Conservation (phyloP, 371 early-diverging fungal species). For the Mucor indicus region DNA sequence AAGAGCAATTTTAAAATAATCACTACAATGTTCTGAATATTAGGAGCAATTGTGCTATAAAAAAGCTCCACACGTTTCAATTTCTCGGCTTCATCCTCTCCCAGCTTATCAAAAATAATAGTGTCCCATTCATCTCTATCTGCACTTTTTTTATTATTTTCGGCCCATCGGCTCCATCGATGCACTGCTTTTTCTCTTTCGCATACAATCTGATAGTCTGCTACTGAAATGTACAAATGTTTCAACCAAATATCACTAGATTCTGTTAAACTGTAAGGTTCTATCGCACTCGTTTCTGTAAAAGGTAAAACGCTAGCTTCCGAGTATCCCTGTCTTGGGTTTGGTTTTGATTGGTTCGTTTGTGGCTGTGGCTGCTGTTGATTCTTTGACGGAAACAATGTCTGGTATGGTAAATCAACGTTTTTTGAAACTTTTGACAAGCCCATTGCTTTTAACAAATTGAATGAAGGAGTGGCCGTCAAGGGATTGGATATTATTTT, state of each 20-base stretch:
- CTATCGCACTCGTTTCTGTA: slow-evolving; percentile 28
- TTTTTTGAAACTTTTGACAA: slow-evolving; percentile 22
- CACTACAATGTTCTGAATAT: slow-evolving; percentile 48
- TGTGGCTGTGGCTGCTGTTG: neutral
- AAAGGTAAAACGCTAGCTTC: slow-evolving; percentile 33
- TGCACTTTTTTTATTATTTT: slow-evolving; percentile 1
- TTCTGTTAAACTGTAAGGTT: slow-evolving; percentile 57
- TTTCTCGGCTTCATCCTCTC: neutral
- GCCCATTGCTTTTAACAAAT: slow-evolving; percentile 35
- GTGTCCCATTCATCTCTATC: slow-evolving; percentile 7
- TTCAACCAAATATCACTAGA: slow-evolving; percentile 56
- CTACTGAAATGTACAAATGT: slow-evolving; percentile 62
- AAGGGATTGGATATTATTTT: neutral
- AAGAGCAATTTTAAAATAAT: slow-evolving; percentile 45
- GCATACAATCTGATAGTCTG: slow-evolving; percentile 58
- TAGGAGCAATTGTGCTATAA: slow-evolving; percentile 37
- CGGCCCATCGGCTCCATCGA: slow-evolving; percentile 29
- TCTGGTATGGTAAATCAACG: slow-evolving; percentile 38
- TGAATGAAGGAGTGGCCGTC: neutral
- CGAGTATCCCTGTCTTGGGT: no score
- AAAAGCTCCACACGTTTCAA: slow-evolving; percentile 16
- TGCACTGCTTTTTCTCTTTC: slow-evolving; percentile 52
- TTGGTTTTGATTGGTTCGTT: neutral
- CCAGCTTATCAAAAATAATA: neutral
- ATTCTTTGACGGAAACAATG: slow-evolving; percentile 41